Base-by-base conservation (phyloP, 257 asterid genomes). In the Rauvolfia tetraphylla region DNA sequence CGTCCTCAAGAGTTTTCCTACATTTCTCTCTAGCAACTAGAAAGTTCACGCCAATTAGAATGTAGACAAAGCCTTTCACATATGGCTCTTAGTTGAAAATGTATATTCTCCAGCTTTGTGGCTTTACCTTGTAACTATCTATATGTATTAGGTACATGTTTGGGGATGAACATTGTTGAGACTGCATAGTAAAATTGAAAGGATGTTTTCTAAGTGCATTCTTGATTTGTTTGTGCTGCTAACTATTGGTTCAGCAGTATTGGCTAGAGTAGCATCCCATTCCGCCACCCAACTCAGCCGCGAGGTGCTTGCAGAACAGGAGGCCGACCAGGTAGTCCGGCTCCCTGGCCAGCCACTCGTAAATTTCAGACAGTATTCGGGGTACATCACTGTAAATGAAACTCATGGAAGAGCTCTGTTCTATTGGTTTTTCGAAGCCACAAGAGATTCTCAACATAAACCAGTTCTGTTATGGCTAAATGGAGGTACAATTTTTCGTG, bases 371-470 rank as follows among this genome's bases (percentile, higher is more conserved):
- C 81, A 78, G 10, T 78, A 78, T 71, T 70, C 81, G 15, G 81
- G 81, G 1, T 78, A 78, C 36, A 68, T 78, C 4, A 78, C 76
- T 3, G 81, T 78, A 41, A 78, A 72, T 29, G 31, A 71, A 53
- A 78, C 62, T 33, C 82, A 78, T 53, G 82, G 82, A 44, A 78
- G 82, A 62, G 82, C 82, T 22, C 29, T 78, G 57, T 72, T 78
- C 29, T 78, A 78, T 65, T 78, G 82, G 82, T 78, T 78, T 42
- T 78, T 78, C 22, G 82, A 78, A 66, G 82, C 82, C 53, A 72
- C 67, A 5, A 25, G 74, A 53, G 38, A 78, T 25, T 69, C 78
- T 17, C 14, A 73, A 7, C 23, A 78, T 20, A 72, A 72, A 41
- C 82, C 82, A 10, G 41, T 78, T 42, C 61, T 78, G 31, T 46